Evolutionary conservation across 2,329 filamentous ascomycete species (phyloP).

Genomic region (Aspergillus sp.): DNA sequence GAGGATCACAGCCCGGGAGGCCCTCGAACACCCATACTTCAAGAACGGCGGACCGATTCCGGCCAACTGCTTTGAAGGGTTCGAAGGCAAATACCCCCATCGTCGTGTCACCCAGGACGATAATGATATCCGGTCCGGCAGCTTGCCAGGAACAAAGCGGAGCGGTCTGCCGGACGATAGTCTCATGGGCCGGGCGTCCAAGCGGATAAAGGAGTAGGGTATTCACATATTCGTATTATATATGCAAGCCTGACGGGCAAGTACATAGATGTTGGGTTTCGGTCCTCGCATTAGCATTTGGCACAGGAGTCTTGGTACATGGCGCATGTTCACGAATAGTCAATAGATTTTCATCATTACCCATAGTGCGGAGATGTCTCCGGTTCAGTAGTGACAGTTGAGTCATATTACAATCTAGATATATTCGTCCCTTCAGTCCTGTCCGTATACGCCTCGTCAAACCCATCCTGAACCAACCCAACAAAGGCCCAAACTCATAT

Average conservation of each 20-base stretch:
- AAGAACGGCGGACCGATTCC: slow-evolving; percentile 66
- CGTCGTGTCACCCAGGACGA: slow-evolving; percentile 90
- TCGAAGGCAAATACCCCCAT: slow-evolving; percentile 85
- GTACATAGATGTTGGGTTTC: background rate
- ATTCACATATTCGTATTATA: slow-evolving; percentile 1
- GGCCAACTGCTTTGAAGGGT: slow-evolving; percentile 85
- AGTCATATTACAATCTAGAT: too few relatives aligned
- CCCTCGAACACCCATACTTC: slow-evolving; percentile 90
- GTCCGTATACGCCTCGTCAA: background rate
- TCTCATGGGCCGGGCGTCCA: slow-evolving; percentile 56
- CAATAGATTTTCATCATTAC: background rate
- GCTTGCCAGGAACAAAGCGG: slow-evolving; percentile 85
- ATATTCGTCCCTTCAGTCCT: background rate
- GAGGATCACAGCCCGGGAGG: slow-evolving; percentile 81
- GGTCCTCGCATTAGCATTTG: background rate
- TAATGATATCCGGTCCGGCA: slow-evolving; percentile 89
- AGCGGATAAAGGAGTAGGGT: slow-evolving; percentile 52
- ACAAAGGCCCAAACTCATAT: background rate
- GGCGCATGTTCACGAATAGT: background rate
- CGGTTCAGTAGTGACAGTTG: too few relatives aligned
- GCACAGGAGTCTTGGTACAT: background rate
- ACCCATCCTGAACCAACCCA: background rate
- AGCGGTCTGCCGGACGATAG: slow-evolving; percentile 81
- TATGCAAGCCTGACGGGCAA: background rate
- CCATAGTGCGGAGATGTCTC: too few relatives aligned